Evolutionary conservation across 2,329 filamentous ascomycete species (phyloP).

Genomic region (Metarhizium anisopliae): DNA sequence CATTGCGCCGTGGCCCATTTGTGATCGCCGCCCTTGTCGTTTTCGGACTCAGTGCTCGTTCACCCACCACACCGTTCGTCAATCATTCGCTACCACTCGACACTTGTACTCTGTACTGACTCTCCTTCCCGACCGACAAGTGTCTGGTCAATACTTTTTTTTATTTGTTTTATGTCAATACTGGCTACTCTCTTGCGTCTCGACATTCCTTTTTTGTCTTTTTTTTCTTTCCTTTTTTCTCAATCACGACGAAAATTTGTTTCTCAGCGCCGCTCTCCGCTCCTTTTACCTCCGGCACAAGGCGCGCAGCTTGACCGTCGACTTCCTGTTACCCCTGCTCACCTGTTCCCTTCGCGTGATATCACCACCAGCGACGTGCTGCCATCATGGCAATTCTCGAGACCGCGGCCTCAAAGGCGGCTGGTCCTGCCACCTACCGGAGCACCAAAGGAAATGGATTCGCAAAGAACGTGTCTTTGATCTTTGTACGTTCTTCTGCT

Average conservation of each 20-base stretch:
- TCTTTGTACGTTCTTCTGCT: constrained; percentile 9
- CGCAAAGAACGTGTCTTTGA: constrained; percentile 14
- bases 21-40: not conserved
- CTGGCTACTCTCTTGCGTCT: not conserved
- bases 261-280: not conserved
- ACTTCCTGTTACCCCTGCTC: not conserved
- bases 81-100: not conserved
- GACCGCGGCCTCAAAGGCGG: constrained; percentile 7
- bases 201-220: constrained; percentile 1
- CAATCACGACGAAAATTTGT: not conserved
- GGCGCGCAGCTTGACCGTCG: constrained; percentile 1
- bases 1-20: not conserved
- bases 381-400: constrained; percentile 13
- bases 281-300: not conserved
- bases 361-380: not conserved
- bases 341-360: not conserved
- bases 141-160: not conserved
- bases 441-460: constrained; percentile 6
- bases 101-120: not conserved
- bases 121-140: not conserved
- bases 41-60: not conserved
- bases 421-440: constrained; percentile 2
- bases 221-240: not conserved
- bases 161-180: not conserved
- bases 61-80: not conserved